Percentiles rank a stretch among this genome's conserved stretches.
Conservation (phyloP, 2,329 filamentous ascomycete genomes). For the Fusarium solani-melongenae region DNA sequence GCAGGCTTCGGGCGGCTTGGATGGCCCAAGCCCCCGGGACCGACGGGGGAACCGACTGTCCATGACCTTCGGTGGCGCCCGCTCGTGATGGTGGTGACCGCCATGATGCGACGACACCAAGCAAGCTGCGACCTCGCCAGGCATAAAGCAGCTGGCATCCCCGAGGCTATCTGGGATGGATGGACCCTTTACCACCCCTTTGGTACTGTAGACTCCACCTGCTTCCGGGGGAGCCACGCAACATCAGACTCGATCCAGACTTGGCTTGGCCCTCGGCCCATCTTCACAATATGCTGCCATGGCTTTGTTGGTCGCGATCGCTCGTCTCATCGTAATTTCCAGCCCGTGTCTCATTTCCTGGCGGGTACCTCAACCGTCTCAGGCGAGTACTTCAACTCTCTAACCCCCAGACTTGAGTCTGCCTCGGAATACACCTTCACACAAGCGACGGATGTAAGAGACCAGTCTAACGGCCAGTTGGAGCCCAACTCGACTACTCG, state of each 20-base stretch:
- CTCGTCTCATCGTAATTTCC: slow-evolving; percentile 34
- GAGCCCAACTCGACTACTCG: neutral
- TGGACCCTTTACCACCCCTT: neutral
- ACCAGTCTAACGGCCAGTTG: neutral
- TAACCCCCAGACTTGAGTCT: neutral
- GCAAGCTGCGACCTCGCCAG: slow-evolving; percentile 2
- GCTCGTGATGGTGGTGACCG: neutral
- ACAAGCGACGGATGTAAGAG: neutral
- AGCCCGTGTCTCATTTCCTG: slow-evolving; percentile 24
- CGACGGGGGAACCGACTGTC: neutral
- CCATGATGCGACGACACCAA: slow-evolving; percentile 20
- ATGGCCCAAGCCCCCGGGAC: slow-evolving; percentile 15
- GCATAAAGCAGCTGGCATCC: slow-evolving; percentile 17
- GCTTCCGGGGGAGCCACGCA: neutral
- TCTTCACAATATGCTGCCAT: slow-evolving; percentile 10
- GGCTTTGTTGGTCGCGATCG: slow-evolving; percentile 7
- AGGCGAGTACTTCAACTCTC: neutral
- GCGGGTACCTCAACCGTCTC: neutral
- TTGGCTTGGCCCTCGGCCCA: slow-evolving; percentile 10
- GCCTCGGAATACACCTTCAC: neutral
- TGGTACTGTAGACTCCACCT: neutral
- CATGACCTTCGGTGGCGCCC: neutral
- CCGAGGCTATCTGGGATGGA: neutral
- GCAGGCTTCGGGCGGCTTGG: neutral
- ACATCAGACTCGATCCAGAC: neutral